Evolutionary conservation across 371 early-diverging fungal species (phyloP).

Genomic region (Syncephalastrum contaminatum): DNA sequence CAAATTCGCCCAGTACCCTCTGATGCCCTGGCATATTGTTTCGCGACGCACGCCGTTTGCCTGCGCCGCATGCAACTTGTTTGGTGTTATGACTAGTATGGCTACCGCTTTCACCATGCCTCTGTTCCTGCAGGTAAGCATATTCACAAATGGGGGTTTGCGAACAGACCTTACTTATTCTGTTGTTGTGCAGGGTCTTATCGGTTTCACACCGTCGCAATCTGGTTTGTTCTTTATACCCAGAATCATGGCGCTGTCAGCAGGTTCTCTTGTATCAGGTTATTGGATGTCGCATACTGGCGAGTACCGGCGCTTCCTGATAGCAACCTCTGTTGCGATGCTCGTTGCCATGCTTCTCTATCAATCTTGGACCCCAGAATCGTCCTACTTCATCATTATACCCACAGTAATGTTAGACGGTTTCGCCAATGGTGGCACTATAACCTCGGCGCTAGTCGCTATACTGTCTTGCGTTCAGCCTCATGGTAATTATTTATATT

Average conservation of each 20-base stretch:
- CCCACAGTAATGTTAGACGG: conserved; percentile 33
- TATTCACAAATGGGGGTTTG: neutral
- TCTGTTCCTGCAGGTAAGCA: conserved; percentile 30
- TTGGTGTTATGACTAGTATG: conserved; percentile 26
- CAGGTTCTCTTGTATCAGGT: conserved; percentile 29
- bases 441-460: conserved; percentile 36
- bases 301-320: conserved; percentile 23
- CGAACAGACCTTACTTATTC: neutral
- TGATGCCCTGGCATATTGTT: conserved; percentile 48
- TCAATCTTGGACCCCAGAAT: conserved; percentile 22
- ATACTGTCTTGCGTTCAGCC: conserved; percentile 38
- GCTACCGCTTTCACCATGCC: conserved; percentile 25
- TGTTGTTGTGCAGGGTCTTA: conserved; percentile 10
- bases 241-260: conserved; percentile 24
- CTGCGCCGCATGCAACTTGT: conserved; percentile 27
- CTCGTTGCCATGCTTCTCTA: conserved; percentile 22
- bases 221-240: conserved; percentile 32
- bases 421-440: conserved; percentile 31
- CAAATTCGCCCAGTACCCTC: conserved; percentile 58
- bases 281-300: conserved; percentile 32
- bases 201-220: conserved; percentile 25
- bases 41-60: conserved; percentile 26
- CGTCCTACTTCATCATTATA: conserved; percentile 1
- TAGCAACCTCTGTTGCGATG: conserved; percentile 6
- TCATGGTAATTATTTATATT: conserved; percentile 23